A percentile compares a stretch with the other conserved stretches of the same genome.
These are phyloP conservation scores for Rosa lucieae DNA, from an alignment of 306 rosid genomes.

Conservation along the genomic window DNA sequence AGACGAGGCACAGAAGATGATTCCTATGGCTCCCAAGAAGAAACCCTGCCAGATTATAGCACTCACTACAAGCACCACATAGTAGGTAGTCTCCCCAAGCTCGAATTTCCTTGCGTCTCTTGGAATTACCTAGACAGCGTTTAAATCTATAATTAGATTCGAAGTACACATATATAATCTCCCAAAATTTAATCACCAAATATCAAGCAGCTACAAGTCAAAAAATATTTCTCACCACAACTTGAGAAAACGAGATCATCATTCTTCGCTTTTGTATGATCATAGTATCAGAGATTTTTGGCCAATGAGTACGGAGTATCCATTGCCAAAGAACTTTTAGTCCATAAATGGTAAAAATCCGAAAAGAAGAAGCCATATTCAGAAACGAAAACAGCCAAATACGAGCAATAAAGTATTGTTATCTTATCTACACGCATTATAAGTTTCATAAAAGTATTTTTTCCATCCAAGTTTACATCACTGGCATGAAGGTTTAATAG, in stretches of 20 bases:
- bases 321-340: neutral
- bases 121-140: conserved; percentile 47
- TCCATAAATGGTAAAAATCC: neutral
- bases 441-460: too few species aligned
- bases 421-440: too few species aligned
- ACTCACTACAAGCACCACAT: conserved; percentile 46
- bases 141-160: neutral
- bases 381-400: neutral
- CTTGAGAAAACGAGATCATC: neutral
- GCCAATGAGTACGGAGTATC: neutral
- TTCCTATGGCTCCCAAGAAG: conserved; percentile 76
- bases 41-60: conserved; percentile 69
- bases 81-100: conserved; percentile 58
- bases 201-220: neutral
- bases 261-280: neutral
- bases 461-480: neutral
- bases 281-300: neutral
- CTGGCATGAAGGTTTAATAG: too few species aligned
- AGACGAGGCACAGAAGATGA: conserved; percentile 71
- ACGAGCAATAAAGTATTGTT: too few species aligned
- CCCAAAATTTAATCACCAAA: neutral
- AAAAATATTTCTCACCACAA: neutral
- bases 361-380: neutral
- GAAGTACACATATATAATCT: too few species aligned
- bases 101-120: conserved; percentile 62